Conservation (phyloP, 768 basidiomycete species). For the Mycena rosella region DNA sequence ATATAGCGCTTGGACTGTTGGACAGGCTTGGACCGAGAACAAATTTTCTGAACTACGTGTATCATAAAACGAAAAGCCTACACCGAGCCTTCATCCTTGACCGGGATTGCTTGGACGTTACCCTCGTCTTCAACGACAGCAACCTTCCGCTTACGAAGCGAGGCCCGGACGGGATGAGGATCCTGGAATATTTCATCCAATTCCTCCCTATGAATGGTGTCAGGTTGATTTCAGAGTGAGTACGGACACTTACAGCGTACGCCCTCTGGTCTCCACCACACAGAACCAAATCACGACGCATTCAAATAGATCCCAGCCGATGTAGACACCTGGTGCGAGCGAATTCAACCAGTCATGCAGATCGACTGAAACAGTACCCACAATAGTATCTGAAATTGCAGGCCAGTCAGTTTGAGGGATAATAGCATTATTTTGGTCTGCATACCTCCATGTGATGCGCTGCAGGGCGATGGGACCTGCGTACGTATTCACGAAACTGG, state of each 20-base stretch:
- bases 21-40: no score
- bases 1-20: no score
- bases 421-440: no score
- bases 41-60: no score
- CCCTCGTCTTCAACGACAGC: slow-evolving; percentile 51
- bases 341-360: not conserved
- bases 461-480: slow-evolving; percentile 58
- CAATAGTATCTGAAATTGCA: slow-evolving; percentile 1
- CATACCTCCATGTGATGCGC: slow-evolving; percentile 50
- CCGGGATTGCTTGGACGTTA: slow-evolving; percentile 30
- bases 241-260: slow-evolving; percentile 52
- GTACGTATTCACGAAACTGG: slow-evolving; percentile 50
- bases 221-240: not conserved
- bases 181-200: slow-evolving; percentile 59
- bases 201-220: slow-evolving; percentile 49
- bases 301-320: slow-evolving; percentile 57
- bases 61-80: not conserved
- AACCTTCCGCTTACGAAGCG: slow-evolving; percentile 54
- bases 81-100: slow-evolving; percentile 22
- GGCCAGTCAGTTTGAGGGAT: not conserved
- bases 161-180: slow-evolving; percentile 52
- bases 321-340: slow-evolving; percentile 45
- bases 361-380: not conserved
- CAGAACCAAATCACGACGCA: slow-evolving; percentile 53
- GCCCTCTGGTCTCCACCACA: slow-evolving; percentile 58